Evolutionary conservation across 169 alveolate species (phyloP).

Genomic region (Plasmodium gonderi): DNA sequence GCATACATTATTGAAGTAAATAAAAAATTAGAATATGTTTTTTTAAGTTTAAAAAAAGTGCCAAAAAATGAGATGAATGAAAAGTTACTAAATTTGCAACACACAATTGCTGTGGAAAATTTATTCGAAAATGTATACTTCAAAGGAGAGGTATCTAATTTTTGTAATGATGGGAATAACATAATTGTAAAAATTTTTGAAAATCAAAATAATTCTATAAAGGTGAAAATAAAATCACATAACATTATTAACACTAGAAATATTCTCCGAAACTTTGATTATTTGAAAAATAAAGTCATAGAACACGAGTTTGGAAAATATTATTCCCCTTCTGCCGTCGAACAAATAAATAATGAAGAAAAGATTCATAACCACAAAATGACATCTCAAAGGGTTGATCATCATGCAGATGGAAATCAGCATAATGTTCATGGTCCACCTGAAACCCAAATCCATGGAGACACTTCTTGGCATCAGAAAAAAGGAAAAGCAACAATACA

Average conservation of each 20-base stretch:
- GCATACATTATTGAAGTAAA: constrained; percentile 74
- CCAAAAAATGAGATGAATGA: constrained; percentile 7
- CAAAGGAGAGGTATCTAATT: constrained; percentile 66
- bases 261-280: constrained; percentile 69
- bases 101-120: constrained; percentile 56
- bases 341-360: background rate
- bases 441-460: background rate
- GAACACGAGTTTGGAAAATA: constrained; percentile 9
- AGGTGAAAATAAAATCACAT: constrained; percentile 71
- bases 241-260: constrained; percentile 67
- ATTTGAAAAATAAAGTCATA: constrained; percentile 63
- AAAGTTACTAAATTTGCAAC: constrained; percentile 25
- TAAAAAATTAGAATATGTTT: constrained; percentile 71
- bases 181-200: constrained; percentile 70
- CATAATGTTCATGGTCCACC: background rate
- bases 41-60: constrained; percentile 36
- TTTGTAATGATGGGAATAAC: constrained; percentile 70
- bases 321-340: background rate
- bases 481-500: constrained; percentile 2
- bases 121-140: constrained; percentile 65
- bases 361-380: background rate
- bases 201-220: constrained; percentile 17
- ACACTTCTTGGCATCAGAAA: background rate
- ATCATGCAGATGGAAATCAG: background rate
- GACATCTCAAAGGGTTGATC: background rate